Evolutionary conservation across 192 early-diverging fungal species (phyloP), one percentile per base, ranked within the genome.

Genomic region (Backusella tuberculispora): DNA sequence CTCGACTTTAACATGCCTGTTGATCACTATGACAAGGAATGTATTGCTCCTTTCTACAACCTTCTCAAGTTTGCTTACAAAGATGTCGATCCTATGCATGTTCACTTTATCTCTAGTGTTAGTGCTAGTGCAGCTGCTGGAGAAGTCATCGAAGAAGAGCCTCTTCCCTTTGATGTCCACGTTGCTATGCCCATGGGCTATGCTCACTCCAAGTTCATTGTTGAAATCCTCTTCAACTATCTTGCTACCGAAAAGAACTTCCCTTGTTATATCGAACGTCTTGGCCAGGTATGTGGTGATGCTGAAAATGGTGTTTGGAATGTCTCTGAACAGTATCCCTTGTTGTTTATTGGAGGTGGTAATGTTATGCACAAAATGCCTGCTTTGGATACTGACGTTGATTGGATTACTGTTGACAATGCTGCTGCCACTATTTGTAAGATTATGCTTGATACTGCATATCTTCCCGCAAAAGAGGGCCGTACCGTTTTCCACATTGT

Each of bases 1-100:
- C 26, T 83, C 4, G 77, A 79, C 29, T 83, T 83, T 70, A 72
- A 80, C 19, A 73, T 75, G 40, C 74, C 74, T n/a, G 40, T 83
- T 50, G 42, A 15, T 37, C 68, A 76, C 26, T 80, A 72, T 64
- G 75, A 76, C 56, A 72, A 63, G 64, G 70, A 72, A 13, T 69
- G 50, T 43, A 71, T 80, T 34, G n/a, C 14, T 46, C 73, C 70
- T 8, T 66, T 80, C 6, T 72, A 76, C 37, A 63, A 66, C 24
- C 29, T 80, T 7, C 71, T 76, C 63, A 53, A 69, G 17, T 69
- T 80, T 14, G 79, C 75, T 0, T 72, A 71, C 63, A 43, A 69
- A 6, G 17, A 41, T 15, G 12, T 42, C 7, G 43, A 76, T 14
- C 19, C 74, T 5, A 80, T 76, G 75, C 74, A 63, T 1, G 48